Evolutionary conservation across 257 asterid species (phyloP), one percentile per base, ranked within the genome.

Genomic region (Capsicum baccatum): DNA sequence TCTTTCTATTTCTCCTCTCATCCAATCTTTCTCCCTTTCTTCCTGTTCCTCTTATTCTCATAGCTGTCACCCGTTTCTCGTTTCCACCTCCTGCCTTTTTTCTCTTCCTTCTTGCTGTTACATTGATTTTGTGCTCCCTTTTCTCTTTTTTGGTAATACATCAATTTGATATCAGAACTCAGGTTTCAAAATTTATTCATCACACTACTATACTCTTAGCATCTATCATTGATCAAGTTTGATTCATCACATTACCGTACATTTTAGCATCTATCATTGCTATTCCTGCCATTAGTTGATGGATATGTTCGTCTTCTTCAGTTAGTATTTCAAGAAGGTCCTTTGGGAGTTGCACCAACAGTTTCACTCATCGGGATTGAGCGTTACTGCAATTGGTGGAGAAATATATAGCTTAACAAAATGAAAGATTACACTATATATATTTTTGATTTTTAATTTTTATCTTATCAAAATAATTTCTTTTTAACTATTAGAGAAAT

Each of bases 101-200:
- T 76, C 81, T 76, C 63, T 6, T 76, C 21, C 63, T 55, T 15
- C 14, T 76, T 76, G 63, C 48, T 8, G 63, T 8, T 76, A 52
- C 81, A 52, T 76, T 76, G 63, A 76, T 76, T 21, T 76, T 76
- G 47, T 76, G 44, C 12, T 33, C 73, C n/a, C 70, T 64, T 63
- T 66, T 33, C 47, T 66, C n/a, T 66, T 33, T 66, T 66, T 66
- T 66, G 73, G 73, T 66, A 66, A 66, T 66, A 66, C 73, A 33
- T 66, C 47, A 26, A 11, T 66, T 66, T 3, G 73, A 26, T 66
- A 33, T 76, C 80, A 12, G 17, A 76, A 9, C 26, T 52, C 7
- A 76, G 62, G 63, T 26, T 76, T 76, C 21, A 69, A 69, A 26
- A 16, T 69, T 69, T 54, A 76, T 76, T 76, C 13, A 50, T 74